These are phyloP conservation scores for Lipomyces sp. DNA, from an alignment of 805 yeast species.

Conservation along the genomic window DNA sequence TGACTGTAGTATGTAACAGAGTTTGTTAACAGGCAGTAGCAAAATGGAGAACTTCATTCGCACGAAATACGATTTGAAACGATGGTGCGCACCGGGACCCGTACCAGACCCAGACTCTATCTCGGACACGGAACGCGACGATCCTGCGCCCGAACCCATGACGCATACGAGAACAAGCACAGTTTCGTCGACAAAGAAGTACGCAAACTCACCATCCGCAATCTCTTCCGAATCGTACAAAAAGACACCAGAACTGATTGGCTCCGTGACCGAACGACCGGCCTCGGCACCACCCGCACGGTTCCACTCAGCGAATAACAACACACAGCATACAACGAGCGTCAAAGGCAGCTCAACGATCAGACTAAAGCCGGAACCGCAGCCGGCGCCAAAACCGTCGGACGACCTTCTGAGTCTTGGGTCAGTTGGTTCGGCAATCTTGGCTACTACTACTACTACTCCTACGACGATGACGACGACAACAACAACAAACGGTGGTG, in stretches of 20 bases:
- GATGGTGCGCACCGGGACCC: conserved; percentile 68
- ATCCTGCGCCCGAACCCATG: conserved; percentile 4
- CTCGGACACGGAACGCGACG: conserved; percentile 33
- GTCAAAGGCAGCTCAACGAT: conserved; percentile 35
- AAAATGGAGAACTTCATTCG: conserved; percentile 88
- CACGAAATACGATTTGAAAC: conserved; percentile 87
- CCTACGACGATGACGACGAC: conserved; percentile 22
- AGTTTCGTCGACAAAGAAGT: conserved; percentile 20
- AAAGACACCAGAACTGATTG: conserved; percentile 24
- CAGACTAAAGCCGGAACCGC: conserved; percentile 29
- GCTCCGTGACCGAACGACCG: conserved; percentile 32
- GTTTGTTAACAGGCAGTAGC: conserved; percentile 41
- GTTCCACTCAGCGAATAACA: background rate
- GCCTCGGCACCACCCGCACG: conserved; percentile 29
- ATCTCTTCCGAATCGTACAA: conserved; percentile 29
- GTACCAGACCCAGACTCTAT: conserved; percentile 62
- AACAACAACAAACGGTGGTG: conserved; percentile 29
- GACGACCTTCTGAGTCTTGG: conserved; percentile 26
- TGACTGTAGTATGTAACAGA: background rate
- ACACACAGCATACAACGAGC: conserved; percentile 16
- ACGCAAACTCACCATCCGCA: conserved; percentile 22
- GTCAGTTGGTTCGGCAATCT: background rate
- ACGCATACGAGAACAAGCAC: background rate
- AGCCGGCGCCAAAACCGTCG: conserved; percentile 20
- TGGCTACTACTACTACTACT: too few relatives aligned